These are phyloP conservation scores for Pichia eremophila DNA, from an alignment of 805 yeast genomes.

Conservation along the genomic window DNA sequence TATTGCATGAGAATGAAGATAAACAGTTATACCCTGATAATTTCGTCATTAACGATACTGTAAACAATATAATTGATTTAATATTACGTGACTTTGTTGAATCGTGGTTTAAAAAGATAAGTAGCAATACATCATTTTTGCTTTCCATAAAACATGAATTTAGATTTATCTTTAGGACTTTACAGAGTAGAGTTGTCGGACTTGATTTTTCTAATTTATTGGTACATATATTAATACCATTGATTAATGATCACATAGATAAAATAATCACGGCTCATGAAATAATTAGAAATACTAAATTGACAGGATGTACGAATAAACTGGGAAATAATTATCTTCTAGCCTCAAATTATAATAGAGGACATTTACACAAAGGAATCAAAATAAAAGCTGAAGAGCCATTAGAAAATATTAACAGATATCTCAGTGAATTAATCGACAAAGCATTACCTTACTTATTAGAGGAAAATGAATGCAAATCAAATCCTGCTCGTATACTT, in stretches of 20 bases:
- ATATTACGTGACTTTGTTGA: conserved; percentile 45
- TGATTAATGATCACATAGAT: conserved; percentile 54
- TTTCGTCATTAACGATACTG: conserved; percentile 40
- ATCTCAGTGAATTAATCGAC: conserved; percentile 36
- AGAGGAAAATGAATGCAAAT: conserved; percentile 35
- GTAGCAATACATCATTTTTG: conserved; percentile 30
- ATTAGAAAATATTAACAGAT: conserved; percentile 36
- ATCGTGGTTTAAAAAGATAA: conserved; percentile 46
- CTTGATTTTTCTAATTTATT: conserved; percentile 50
- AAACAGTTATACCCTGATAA: conserved; percentile 35
- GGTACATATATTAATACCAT: conserved; percentile 52
- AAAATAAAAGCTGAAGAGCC: conserved; percentile 27
- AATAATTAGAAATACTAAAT: conserved; percentile 21
- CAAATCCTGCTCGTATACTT: conserved; percentile 40
- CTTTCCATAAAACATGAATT: conserved; percentile 38
- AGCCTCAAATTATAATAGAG: conserved; percentile 38
- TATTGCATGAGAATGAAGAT: conserved; percentile 3
- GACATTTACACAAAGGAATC: conserved; percentile 52
- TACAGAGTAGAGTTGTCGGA: conserved; percentile 33
- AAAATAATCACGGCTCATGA: conserved; percentile 38
- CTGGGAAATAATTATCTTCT: conserved; percentile 27
- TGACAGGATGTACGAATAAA: conserved; percentile 10
- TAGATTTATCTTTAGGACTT: conserved; percentile 28
- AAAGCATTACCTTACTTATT: conserved; percentile 42
- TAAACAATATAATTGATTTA: conserved; percentile 40